These are phyloP conservation scores for Phialocephala subalpina DNA, from an alignment of 2,329 filamentous ascomycete species.

Conservation along the genomic window DNA sequence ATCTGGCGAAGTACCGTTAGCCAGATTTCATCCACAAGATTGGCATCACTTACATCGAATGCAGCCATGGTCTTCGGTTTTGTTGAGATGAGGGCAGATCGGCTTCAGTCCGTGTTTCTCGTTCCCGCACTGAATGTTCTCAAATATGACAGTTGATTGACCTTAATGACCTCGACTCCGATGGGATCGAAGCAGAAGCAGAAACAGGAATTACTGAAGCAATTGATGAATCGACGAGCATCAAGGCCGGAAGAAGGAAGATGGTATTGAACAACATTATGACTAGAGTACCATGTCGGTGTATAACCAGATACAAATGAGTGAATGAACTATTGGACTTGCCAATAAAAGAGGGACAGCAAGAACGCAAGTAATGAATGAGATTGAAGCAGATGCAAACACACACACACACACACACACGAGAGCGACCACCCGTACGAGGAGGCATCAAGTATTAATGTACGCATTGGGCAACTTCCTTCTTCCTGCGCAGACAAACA, in stretches of 20 bases:
- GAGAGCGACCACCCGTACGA: neutral
- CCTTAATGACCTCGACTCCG: conserved; percentile 9
- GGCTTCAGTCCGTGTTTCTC: conserved; percentile 11
- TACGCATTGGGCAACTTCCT: neutral
- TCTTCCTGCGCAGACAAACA: conserved; percentile 2
- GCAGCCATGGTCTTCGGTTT: conserved; percentile 7
- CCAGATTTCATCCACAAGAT: neutral
- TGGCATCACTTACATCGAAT: conserved; percentile 7
- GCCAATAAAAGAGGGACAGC: neutral
- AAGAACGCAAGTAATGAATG: neutral
- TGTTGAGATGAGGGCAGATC: conserved; percentile 15
- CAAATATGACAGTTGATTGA: conserved; percentile 3
- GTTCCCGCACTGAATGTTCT: conserved; percentile 14
- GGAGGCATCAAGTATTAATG: neutral
- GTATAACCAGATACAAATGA: conserved; percentile 3
- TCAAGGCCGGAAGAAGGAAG: neutral
- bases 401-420: neutral
- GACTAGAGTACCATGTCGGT: neutral
- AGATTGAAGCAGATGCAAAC: neutral
- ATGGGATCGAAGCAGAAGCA: neutral
- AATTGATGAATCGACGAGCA: neutral
- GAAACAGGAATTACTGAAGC: neutral
- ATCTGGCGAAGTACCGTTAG: conserved; percentile 4
- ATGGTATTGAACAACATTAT: neutral
- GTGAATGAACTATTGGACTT: neutral